Conservation (phyloP, 2,329 filamentous ascomycete genomes). For the Coleophoma eucalyptorum region DNA sequence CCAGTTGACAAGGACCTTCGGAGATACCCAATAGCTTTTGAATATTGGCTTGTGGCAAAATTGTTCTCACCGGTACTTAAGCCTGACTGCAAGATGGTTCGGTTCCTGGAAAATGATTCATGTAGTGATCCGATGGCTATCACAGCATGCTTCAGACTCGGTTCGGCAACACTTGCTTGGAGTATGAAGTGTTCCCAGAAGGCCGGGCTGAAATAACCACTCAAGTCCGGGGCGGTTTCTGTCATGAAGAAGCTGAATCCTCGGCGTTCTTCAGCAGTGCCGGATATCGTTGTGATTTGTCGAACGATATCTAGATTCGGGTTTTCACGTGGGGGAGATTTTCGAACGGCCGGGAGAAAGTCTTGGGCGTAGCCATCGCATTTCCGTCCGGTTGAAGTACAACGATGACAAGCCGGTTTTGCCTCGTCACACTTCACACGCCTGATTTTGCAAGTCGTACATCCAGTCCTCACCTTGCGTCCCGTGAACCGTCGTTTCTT, state of each 20-base stretch:
- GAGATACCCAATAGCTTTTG: constrained; percentile 23
- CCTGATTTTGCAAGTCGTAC: constrained; percentile 8
- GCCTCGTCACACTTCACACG: constrained; percentile 23
- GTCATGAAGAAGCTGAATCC: constrained; percentile 7
- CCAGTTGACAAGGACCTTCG: constrained; percentile 15
- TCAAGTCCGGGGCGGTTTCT: constrained; percentile 3
- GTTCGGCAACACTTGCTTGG: constrained; percentile 10
- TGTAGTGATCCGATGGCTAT: constrained; percentile 24
- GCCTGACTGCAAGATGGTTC: background rate
- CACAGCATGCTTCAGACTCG: constrained; percentile 22
- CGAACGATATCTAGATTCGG: background rate
- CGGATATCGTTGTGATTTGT: constrained; percentile 1
- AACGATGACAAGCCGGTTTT: constrained; percentile 18
- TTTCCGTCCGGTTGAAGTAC: constrained; percentile 9
- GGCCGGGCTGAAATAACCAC: constrained; percentile 3
- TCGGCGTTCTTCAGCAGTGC: constrained; percentile 6
- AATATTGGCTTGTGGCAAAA: constrained; percentile 24
- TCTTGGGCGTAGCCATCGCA: constrained; percentile 6
- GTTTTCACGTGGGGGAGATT: background rate
- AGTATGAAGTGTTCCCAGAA: constrained; percentile 8
- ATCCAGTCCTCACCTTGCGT: background rate
- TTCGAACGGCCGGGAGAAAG: background rate
- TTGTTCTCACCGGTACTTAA: background rate
- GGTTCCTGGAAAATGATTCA: constrained; percentile 19
- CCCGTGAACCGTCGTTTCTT: background rate